Percentiles rank a stretch among this genome's conserved stretches.
Conservation (phyloP, 2,329 filamentous ascomycete species). For the Biscogniauxia sp. region DNA sequence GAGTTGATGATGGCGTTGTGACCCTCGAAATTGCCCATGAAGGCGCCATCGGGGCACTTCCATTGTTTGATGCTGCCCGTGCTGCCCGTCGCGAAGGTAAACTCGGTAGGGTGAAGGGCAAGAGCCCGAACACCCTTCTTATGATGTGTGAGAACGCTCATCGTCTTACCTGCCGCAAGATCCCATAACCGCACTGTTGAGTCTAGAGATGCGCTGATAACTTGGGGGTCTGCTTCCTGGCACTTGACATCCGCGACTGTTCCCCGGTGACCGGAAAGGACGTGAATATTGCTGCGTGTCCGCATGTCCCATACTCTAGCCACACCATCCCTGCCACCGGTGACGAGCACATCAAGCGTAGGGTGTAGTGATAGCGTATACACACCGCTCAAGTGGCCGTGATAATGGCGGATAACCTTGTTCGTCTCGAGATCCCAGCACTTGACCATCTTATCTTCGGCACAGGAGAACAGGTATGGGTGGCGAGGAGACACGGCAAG, state of each 20-base stretch:
- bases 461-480: conserved; percentile 96
- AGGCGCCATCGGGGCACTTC: conserved; percentile 96
- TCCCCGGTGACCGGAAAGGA: conserved; percentile 83
- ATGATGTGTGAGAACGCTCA: conserved; percentile 95
- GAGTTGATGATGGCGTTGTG: conserved; percentile 97
- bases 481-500: conserved; percentile 90
- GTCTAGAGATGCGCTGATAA: conserved; percentile 91
- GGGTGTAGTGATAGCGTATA: conserved; percentile 93
- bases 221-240: conserved; percentile 93
- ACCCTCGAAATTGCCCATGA: conserved; percentile 98
- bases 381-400: conserved; percentile 93
- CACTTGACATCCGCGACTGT: conserved; percentile 88
- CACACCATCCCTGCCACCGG: conserved; percentile 90
- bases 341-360: conserved; percentile 90
- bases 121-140: conserved; percentile 93
- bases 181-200: conserved; percentile 92
- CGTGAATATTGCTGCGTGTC: conserved; percentile 91
- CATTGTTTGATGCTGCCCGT: conserved; percentile 97
- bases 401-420: conserved; percentile 96
- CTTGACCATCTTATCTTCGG: conserved; percentile 99
- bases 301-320: conserved; percentile 98
- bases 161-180: conserved; percentile 90
- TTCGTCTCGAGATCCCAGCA: conserved; percentile 99
- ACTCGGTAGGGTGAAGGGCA: conserved; percentile 83
- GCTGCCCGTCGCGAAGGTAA: conserved; percentile 91